Evolutionary conservation across 1,139 yeast genomes (phyloP).

Genomic region (Saccharomyces hybrid): DNA sequence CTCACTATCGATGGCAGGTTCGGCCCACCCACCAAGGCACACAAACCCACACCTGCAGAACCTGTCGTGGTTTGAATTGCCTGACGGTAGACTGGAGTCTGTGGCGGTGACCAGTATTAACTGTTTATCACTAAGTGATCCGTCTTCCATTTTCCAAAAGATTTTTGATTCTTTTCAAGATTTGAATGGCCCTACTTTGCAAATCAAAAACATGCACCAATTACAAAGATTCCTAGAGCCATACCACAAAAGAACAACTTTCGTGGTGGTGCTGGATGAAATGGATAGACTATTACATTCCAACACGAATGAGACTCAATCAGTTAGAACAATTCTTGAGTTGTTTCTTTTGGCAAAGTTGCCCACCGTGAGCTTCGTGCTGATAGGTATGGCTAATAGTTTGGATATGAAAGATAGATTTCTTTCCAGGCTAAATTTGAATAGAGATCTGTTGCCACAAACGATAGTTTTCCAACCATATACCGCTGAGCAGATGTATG

Average conservation of each 20-base stretch:
- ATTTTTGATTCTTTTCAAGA: conserved; percentile 17
- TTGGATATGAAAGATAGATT: conserved; percentile 84
- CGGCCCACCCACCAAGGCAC: conserved; percentile 4
- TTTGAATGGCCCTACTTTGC: conserved; percentile 6
- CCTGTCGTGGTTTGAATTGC: conserved; percentile 15
- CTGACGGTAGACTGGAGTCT: conserved; percentile 14
- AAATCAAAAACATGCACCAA: conserved; percentile 19
- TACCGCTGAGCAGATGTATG: conserved; percentile 64
- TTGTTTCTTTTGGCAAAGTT: conserved; percentile 66
- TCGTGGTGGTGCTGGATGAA: conserved; percentile 73
- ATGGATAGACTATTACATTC: conserved; percentile 72
- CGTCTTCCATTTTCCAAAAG: conserved; percentile 24
- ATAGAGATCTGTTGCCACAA: conserved; percentile 59
- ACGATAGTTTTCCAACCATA: conserved; percentile 79
- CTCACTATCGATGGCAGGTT: conserved; percentile 5
- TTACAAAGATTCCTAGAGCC: conserved; percentile 25
- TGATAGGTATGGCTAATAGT: conserved; percentile 89
- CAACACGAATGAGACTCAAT: conserved; percentile 46
- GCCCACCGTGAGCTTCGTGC: conserved; percentile 38
- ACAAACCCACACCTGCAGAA: conserved; percentile 10
- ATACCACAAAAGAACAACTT: conserved; percentile 18
- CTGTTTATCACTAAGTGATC: conserved; percentile 29
- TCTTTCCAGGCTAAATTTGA: conserved; percentile 65
- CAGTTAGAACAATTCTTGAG: conserved; percentile 43
- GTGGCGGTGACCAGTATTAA: conserved; percentile 25